Conservation (phyloP, 176 grass and related monocot genomes). For the Juncus inflexus region DNA sequence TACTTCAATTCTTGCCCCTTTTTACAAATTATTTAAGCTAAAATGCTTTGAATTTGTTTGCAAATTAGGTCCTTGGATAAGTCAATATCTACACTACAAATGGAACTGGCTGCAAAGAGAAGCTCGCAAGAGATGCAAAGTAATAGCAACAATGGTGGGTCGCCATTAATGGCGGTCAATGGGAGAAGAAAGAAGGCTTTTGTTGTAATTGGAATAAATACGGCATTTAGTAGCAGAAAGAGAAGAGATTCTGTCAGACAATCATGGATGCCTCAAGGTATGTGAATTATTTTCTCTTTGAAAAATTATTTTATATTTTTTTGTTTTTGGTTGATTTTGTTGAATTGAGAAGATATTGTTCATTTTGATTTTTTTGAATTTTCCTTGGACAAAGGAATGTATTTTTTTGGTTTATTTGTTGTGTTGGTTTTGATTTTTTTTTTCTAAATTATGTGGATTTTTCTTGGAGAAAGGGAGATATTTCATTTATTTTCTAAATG, state of each 20-base stretch:
- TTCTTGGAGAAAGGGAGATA: no score
- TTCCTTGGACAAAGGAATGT: no score
- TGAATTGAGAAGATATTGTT: no score
- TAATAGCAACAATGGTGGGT: constrained; percentile 21
- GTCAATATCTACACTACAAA: constrained; percentile 79
- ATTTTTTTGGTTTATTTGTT: no score
- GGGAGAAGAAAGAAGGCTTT: constrained; percentile 58
- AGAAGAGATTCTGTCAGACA: constrained; percentile 87
- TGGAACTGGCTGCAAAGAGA: constrained; percentile 82
- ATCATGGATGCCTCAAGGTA: constrained; percentile 98
- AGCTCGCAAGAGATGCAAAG: constrained; percentile 51
- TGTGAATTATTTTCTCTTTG: neutral
- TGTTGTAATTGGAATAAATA: constrained; percentile 85
- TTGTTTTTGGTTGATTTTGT: neutral
- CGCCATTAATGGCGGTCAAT: constrained; percentile 4
- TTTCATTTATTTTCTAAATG: no score
- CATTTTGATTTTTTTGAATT: no score
- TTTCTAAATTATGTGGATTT: no score
- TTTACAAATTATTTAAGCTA: constrained; percentile 20
- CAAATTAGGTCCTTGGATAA: constrained; percentile 61
- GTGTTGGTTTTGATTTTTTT: no score
- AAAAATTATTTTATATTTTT: no score
- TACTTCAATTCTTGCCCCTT: neutral
- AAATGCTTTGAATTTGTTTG: neutral
- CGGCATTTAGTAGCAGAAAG: constrained; percentile 90